Percentiles rank a stretch among this genome's conserved stretches.
These are phyloP conservation scores for Diaporthe citri DNA, from an alignment of 2,329 filamentous ascomycete genomes.

Conservation along the genomic window DNA sequence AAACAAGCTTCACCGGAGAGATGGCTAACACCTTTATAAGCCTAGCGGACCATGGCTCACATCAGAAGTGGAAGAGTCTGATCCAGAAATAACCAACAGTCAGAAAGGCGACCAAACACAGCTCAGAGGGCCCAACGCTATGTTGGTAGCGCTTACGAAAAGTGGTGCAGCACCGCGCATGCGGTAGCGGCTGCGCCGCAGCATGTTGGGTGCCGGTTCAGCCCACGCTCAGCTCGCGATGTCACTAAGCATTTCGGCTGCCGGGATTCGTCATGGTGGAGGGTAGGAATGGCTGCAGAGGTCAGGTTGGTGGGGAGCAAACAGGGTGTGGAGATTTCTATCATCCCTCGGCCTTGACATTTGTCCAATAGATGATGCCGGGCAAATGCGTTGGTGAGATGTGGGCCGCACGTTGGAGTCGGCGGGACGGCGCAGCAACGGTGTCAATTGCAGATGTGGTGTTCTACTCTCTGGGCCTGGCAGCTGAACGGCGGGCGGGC, in stretches of 20 bases:
- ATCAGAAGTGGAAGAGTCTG: background rate
- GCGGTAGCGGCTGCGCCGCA: background rate
- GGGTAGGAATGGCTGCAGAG: background rate
- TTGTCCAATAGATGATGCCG: conserved; percentile 2
- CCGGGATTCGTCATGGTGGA: conserved; percentile 14
- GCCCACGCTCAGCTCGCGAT: conserved; percentile 4
- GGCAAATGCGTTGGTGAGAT: background rate
- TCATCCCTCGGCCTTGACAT: background rate
- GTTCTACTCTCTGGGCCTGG: background rate
- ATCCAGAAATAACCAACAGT: conserved; percentile 35
- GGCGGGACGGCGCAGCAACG: conserved; percentile 1
- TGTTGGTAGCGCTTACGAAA: conserved; percentile 35
- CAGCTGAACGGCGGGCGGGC: background rate
- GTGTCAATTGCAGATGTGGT: background rate
- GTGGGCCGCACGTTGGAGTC: background rate
- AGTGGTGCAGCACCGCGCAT: background rate
- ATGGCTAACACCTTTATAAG: conserved; percentile 12
- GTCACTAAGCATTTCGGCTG: background rate
- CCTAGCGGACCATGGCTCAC: conserved; percentile 6
- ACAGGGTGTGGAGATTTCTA: background rate
- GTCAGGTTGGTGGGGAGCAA: background rate
- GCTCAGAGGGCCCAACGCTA: background rate
- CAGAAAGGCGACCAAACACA: conserved; percentile 4
- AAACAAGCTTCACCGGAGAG: background rate
- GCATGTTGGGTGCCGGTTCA: background rate